Conservation (phyloP, 139 green algal species). For the Pseudopediastrum boryanum region DNA sequence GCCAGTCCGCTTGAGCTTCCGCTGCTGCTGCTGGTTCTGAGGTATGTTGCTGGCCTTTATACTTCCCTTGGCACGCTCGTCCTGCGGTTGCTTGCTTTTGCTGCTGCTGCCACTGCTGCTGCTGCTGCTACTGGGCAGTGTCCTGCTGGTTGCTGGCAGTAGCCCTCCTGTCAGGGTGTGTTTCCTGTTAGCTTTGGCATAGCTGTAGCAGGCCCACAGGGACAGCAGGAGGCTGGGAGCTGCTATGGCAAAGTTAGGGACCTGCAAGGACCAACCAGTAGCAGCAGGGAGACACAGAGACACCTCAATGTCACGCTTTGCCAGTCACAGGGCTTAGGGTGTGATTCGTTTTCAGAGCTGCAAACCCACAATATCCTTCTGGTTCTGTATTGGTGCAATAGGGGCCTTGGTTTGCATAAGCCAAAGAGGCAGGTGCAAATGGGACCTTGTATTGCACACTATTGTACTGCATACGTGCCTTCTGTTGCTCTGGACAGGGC, state of each 20-base stretch:
- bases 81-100: neutral
- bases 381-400: neutral
- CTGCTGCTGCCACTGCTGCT: slow-evolving; percentile 10
- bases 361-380: neutral
- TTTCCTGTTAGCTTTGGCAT: slow-evolving; percentile 18
- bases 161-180: slow-evolving; percentile 35
- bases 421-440: neutral
- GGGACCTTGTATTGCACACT: neutral
- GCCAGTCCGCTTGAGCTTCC: neutral
- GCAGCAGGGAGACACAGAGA: neutral
- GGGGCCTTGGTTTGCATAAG: neutral
- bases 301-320: too few species aligned
- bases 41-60: neutral
- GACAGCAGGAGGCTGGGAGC: slow-evolving; percentile 64
- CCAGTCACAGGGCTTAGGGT: too few species aligned
- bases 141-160: neutral
- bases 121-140: neutral
- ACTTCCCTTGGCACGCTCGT: too few species aligned
- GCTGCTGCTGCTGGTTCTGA: neutral
- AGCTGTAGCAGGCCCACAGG: slow-evolving; percentile 39
- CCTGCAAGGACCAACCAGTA: slow-evolving; percentile 44
- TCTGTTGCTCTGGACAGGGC: too few species aligned
- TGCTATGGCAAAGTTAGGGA: slow-evolving; percentile 86
- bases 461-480: too few species aligned
- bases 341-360: neutral